Base-by-base conservation (phyloP, 768 basidiomycete species). In the Pleurotus ostreatus region DNA sequence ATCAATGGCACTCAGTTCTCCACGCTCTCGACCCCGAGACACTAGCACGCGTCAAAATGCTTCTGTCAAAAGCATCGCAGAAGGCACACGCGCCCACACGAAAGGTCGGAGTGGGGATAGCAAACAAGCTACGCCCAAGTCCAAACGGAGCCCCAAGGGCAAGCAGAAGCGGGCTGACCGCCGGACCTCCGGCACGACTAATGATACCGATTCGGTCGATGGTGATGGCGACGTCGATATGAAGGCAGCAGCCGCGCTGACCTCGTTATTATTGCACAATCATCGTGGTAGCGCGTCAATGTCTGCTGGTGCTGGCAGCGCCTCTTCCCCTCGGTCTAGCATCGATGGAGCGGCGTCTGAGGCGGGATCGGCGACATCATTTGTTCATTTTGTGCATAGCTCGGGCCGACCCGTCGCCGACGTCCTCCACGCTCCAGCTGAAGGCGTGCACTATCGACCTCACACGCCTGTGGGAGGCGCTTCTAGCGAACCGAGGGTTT, bases 191-290 rank as follows among this genome's bases (percentile, higher is more conserved):
- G 66, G 66, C 12, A 23, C 25, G 61, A 62, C 60, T 60, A 66
- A 15, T 61, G 61, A 57, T 15, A 55, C 67, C 53, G 70, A 73
- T 55, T 76, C 78, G 52, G 72, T 71, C 12, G 81, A 82, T 57
- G 80, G 76, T 11, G 86, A 85, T 62, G 56, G 47, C 2, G 60
- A 60, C 37, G 76, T 86, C 49, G 89, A 90, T 67, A 87, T 91
- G 80, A 88, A 91, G 68, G 90, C 89, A 40, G 90, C 89, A 5
- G 88, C 86, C 23, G 88, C 90, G 7, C 74, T 92, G 60, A 91
- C 90, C 0, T 84, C 84, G 9, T 75, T 92, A 55, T 74, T 86
- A 56, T 74, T 88, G 57, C 80, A 86, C 57, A 79, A 86, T 56
- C 76, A 83, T 47, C 83, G 85, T 16, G 83, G 84, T 8, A 80